phyloP scores from a whole-genome alignment of 805 yeast genomes.

The Wickerhamiella parazyma region DNA sequence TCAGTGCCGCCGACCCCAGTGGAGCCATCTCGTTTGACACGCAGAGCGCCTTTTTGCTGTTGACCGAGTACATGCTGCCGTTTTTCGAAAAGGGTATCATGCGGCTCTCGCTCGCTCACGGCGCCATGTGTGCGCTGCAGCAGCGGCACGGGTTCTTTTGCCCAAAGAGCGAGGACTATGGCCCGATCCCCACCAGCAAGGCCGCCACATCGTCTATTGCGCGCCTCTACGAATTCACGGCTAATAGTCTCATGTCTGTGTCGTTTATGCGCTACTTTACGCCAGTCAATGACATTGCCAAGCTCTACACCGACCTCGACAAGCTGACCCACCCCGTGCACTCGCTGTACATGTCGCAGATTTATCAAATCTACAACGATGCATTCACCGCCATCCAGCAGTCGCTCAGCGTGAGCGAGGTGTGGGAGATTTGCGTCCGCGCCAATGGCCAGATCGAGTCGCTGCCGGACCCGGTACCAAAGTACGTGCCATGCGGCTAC shows the following conservation, averaged over 20 bases:
- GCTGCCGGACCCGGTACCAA: not conserved
- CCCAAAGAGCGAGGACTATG: not conserved
- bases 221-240: conserved; percentile 4
- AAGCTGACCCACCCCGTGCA: not conserved
- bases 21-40: conserved; percentile 4
- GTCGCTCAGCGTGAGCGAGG: not conserved
- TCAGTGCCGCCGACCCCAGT: conserved; percentile 1
- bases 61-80: conserved; percentile 15
- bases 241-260: not conserved
- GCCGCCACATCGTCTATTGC: not conserved
- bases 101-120: conserved; percentile 15
- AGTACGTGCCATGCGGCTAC: not conserved
- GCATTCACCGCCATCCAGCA: not conserved
- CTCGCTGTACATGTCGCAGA: not conserved
- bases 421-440: not conserved
- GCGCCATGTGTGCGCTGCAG: conserved; percentile 8
- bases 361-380: not conserved
- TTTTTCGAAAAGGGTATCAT: conserved; percentile 13
- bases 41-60: conserved; percentile 13
- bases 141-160: not conserved
- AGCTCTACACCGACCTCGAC: not conserved
- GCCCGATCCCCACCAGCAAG: not conserved
- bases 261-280: not conserved
- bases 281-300: not conserved
- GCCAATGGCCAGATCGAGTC: not conserved